Evolutionary conservation across 2,329 filamentous ascomycete species (phyloP).

Genomic region (Trichoderma semiorbis): DNA sequence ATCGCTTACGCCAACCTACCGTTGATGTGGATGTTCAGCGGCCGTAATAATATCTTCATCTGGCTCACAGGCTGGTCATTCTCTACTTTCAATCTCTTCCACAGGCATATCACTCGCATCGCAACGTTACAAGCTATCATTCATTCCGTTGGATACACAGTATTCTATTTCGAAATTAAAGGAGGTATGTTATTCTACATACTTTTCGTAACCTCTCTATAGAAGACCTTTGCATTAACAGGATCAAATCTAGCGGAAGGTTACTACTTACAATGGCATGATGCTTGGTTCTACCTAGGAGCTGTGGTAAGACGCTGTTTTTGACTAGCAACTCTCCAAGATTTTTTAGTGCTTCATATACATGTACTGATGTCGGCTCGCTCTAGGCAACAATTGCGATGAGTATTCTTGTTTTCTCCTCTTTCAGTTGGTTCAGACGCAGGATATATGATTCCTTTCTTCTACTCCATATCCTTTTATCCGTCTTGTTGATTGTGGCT

Average conservation of each 20-base stretch:
- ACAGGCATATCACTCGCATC: conserved; percentile 58
- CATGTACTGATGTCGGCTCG: background rate
- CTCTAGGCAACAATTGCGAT: conserved; percentile 13
- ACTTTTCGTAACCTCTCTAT: background rate
- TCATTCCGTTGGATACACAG: conserved; percentile 37
- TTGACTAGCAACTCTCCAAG: background rate
- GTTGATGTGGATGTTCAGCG: conserved; percentile 5
- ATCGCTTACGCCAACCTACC: background rate
- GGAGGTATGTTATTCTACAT: background rate
- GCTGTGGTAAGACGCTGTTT: conserved; percentile 7
- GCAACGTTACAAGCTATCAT: conserved; percentile 55
- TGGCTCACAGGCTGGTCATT: conserved; percentile 64
- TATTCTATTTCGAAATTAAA: conserved; percentile 17
- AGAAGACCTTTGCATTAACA: conserved; percentile 1
- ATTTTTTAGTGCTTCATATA: background rate
- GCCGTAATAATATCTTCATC: conserved; percentile 48
- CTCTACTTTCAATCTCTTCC: conserved; percentile 59
- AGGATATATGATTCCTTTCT: conserved; percentile 44
- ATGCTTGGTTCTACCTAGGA: conserved; percentile 7
- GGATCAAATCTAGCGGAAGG: background rate
- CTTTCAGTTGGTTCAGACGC: conserved; percentile 14
- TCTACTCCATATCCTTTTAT: conserved; percentile 42
- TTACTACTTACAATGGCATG: background rate
- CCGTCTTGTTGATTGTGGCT: conserved; percentile 41
- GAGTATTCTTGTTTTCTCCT: conserved; percentile 12